Base-by-base conservation (phyloP, 2,329 filamentous ascomycete genomes). In the Tolypocladium capitatum region DNA sequence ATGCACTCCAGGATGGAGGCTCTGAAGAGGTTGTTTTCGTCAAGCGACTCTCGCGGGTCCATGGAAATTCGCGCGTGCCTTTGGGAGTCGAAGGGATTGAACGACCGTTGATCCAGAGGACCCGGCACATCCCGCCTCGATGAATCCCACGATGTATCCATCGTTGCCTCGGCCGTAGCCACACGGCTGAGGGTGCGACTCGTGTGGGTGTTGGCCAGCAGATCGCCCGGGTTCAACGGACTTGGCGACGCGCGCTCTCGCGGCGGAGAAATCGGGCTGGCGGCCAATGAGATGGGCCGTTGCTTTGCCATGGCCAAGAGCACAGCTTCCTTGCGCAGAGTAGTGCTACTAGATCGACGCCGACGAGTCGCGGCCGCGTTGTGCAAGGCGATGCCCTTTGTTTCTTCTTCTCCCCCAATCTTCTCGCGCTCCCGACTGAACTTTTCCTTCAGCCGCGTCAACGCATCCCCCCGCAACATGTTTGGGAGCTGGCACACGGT, bases 1-100 rank as follows among this genome's bases (percentile, higher is more conserved):
- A 98, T 94, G 61, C 92, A 97, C 55, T 95, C 88, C 21, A 97
- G 69, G 16, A 98, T 88, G 0, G 89, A 94, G 49, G 88, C 83
- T 36, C 94, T 77, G 64, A 98, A 97, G 7, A 94, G 66, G 43
- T 83, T 80, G 57, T 96, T 91, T 60, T 97, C 92, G 54, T 95
- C 87, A 8, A 89, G 69, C 0, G 86, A 84, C 48, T 96, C 89
- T 54, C 90, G 81, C 5, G 84, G 78, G 56, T 88, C 84, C 30
- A 78, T 66, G 6, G 69, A 68, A 32, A 73, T 67, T 42, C 74
- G 71, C 42, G 66, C 66, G 33, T 70, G 68, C 45, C 70, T 68
- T 49, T 73, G 73, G 2, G 68, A 68, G n/a, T 72, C 63, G 51
- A 82, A 82, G 0, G 78, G 78, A 51, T 78, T 74, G 50, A 78